Conservation (phyloP, 768 basidiomycete genomes). For the Leccinum subtestaceum region DNA sequence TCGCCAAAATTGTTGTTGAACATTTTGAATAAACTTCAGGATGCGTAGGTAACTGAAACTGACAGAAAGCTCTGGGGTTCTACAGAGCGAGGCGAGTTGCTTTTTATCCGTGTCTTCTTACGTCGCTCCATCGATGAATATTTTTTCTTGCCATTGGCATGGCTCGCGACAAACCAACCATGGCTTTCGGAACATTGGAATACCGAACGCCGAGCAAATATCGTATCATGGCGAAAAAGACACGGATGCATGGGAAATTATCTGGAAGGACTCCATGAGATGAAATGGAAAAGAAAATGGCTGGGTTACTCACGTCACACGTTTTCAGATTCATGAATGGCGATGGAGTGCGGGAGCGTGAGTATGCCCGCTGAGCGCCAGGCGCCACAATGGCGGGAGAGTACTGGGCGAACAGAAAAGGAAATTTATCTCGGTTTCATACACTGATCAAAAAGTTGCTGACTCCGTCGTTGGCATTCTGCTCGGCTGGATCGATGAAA, state of each 20-base stretch:
- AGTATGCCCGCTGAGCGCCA: neutral
- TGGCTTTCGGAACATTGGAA: slow-evolving; percentile 3
- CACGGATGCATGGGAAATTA: neutral
- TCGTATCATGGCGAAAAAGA: neutral
- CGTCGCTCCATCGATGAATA: neutral
- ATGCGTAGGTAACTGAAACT: neutral
- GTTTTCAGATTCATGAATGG: neutral
- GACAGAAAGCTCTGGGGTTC: neutral
- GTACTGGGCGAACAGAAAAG: neutral
- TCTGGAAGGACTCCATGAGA: neutral
- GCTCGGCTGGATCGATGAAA: neutral
- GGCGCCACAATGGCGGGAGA: slow-evolving; percentile 5
- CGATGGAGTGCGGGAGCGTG: neutral
- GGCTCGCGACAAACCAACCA: slow-evolving; percentile 16
- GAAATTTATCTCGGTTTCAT: neutral
- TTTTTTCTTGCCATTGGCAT: slow-evolving; percentile 14
- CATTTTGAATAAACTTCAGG: neutral
- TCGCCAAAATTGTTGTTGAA: slow-evolving; percentile 14
- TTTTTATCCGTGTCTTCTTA: slow-evolving; percentile 9
- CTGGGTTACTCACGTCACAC: neutral
- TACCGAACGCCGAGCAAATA: neutral
- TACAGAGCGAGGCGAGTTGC: neutral
- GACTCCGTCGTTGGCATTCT: neutral
- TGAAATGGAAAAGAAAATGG: slow-evolving; percentile 4
- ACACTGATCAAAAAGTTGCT: neutral